phyloP scores from a whole-genome alignment of 371 early-diverging fungal genomes.

The Syncephalastrum racemosum region DNA sequence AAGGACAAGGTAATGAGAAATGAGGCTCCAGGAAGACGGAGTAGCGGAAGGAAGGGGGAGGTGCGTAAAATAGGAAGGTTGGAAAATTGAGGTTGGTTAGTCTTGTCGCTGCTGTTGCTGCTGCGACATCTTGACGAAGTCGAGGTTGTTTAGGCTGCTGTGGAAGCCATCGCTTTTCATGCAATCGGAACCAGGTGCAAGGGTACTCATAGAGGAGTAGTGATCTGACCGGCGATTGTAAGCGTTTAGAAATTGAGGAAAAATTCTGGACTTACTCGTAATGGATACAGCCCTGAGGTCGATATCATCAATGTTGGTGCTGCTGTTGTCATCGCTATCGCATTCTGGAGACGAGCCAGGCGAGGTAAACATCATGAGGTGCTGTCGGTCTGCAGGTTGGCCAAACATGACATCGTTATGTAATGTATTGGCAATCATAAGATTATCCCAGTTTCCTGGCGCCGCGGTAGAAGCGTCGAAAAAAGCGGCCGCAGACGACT shows the following conservation, averaged over 20 bases:
- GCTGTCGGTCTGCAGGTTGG: slow-evolving; percentile 1
- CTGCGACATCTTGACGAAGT: too few relatives aligned
- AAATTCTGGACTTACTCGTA: slow-evolving; percentile 5
- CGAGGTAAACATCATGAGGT: neutral
- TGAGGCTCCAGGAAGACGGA: neutral
- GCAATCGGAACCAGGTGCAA: slow-evolving; percentile 3
- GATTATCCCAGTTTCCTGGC: too few relatives aligned
- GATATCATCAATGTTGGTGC: slow-evolving; percentile 11
- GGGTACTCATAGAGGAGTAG: slow-evolving; percentile 2
- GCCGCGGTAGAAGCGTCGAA: neutral
- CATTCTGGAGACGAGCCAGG: slow-evolving; percentile 3
- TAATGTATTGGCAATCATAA: neutral
- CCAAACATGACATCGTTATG: slow-evolving; percentile 15
- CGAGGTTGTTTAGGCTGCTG: too few relatives aligned
- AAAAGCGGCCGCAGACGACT: neutral
- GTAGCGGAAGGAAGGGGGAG: neutral
- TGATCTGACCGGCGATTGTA: neutral
- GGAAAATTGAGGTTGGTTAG: neutral
- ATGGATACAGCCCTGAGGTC: slow-evolving; percentile 3
- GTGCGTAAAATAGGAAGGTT: neutral
- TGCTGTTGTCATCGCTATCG: slow-evolving; percentile 14
- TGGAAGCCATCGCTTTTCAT: slow-evolving; percentile 4
- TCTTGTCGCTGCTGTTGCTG: neutral
- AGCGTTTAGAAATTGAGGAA: neutral
- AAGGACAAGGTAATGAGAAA: neutral